Evolutionary conservation across 2,329 filamentous ascomycete species (phyloP), one percentile per base, ranked within the genome.

Genomic region (Cytospora mali): DNA sequence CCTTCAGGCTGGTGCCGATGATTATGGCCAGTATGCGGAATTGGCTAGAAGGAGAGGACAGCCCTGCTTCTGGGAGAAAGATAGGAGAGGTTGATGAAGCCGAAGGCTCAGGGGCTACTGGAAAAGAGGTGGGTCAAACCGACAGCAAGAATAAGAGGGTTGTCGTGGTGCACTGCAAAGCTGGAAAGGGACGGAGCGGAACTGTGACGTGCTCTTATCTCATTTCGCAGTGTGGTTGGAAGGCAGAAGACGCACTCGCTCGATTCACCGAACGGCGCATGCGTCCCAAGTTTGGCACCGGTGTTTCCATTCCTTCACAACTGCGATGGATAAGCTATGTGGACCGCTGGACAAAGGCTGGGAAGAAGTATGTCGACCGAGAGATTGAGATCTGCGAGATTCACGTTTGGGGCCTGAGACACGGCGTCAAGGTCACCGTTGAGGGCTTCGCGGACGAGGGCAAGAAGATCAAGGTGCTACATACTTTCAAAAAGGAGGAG

Each of bases 111-210:
- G n/a, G n/a, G n/a, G 35, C 14, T 25, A 23, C 39, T 14, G 29
- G 21, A 7, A 42, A 63, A 25, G 46, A 62, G 1, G 53, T 58
- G 9, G 56, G 64, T 0, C 59, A 68, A 11, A 56, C 55, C 0
- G 67, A 71, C 0, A 71, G 66, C 0, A 69, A 55, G 33, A 58
- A 31, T 11, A 74, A 75, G 42, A 82, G 92, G 35, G 92, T 98
- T 0, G 89, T 89, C 0, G 93, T 98, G 7, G 92, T 98, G 9
- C 95, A 99, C 75, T 98, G 95, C 80, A 98, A 98, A 74, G 95
- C 95, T 1, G 95, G 95, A 3, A 99, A 99, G 76, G 95, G 95
- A 1, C 84, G 95, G 56, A 96, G 92, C 67, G 95, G 95, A 4
- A 97, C 92, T 0, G 87, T 92, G 69, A 88, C 89, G 31, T 96